phyloP scores from a whole-genome alignment of 2,329 filamentous ascomycete genomes.

The Arthroderma uncinatum region DNA sequence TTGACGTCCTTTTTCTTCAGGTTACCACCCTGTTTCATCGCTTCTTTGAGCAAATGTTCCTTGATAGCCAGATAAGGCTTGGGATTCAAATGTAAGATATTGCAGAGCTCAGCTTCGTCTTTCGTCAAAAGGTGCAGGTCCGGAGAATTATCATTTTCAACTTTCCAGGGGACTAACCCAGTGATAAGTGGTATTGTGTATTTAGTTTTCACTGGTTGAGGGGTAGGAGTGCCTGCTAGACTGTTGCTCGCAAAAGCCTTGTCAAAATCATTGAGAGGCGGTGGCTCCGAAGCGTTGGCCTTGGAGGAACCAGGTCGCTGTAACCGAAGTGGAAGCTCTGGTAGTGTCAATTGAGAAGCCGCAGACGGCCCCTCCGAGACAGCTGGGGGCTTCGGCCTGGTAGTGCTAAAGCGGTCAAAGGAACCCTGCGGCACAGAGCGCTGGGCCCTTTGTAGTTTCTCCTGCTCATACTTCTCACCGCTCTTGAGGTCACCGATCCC shows the following conservation, averaged over 20 bases:
- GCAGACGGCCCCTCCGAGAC: slow-evolving; percentile 61
- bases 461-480: slow-evolving; percentile 84
- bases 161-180: slow-evolving; percentile 43
- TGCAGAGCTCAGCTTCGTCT: slow-evolving; percentile 79
- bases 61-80: slow-evolving; percentile 96
- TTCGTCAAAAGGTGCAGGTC: slow-evolving; percentile 77
- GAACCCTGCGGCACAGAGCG: slow-evolving; percentile 57
- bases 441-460: slow-evolving; percentile 67
- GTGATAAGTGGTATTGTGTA: slow-evolving; percentile 42
- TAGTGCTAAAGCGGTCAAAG: slow-evolving; percentile 71
- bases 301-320: slow-evolving; percentile 31
- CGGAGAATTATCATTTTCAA: slow-evolving; percentile 60
- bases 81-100: slow-evolving; percentile 70
- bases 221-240: slow-evolving; percentile 31
- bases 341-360: slow-evolving; percentile 63
- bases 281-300: slow-evolving; percentile 25
- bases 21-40: slow-evolving; percentile 73
- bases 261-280: slow-evolving; percentile 41
- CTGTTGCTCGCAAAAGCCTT: slow-evolving; percentile 47
- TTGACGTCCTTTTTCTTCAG: slow-evolving; percentile 91
- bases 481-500: slow-evolving; percentile 73
- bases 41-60: slow-evolving; percentile 80
- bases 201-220: slow-evolving; percentile 36
- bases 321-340: slow-evolving; percentile 60
- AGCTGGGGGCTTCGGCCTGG: slow-evolving; percentile 58